Conservation (phyloP, 2,329 filamentous ascomycete genomes). For the Sordariomycetes sp. region DNA sequence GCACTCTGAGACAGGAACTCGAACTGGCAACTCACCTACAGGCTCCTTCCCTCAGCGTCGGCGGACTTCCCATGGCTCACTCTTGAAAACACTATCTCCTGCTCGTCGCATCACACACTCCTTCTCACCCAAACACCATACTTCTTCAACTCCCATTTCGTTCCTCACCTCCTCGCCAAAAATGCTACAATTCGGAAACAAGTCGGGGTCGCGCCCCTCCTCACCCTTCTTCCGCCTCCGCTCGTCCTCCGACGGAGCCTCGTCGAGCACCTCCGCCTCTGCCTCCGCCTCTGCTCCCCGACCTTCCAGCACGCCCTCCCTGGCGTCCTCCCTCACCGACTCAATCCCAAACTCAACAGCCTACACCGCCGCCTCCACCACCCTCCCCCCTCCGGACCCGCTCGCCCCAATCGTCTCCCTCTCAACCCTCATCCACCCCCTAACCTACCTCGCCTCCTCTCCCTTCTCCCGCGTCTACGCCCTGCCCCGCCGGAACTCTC, state of each 20-base stretch:
- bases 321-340: background rate
- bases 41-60: background rate
- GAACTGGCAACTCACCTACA: background rate
- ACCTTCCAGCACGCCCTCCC: background rate
- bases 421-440: background rate
- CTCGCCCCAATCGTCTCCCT: background rate
- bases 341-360: background rate
- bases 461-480: background rate
- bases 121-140: background rate
- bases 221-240: background rate
- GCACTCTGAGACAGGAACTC: background rate
- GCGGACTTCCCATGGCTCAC: no score
- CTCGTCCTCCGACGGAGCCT: background rate
- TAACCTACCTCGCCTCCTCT: background rate
- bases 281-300: background rate
- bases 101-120: background rate
- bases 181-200: background rate
- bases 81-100: background rate
- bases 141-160: background rate
- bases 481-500: background rate
- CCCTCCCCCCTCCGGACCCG: background rate
- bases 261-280: background rate
- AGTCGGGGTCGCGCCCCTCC: background rate
- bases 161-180: background rate
- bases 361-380: background rate